Percentiles rank a stretch among this genome's conserved stretches.
phyloP scores from a whole-genome alignment of 805 yeast species.

The Candida vartiovaarae region DNA sequence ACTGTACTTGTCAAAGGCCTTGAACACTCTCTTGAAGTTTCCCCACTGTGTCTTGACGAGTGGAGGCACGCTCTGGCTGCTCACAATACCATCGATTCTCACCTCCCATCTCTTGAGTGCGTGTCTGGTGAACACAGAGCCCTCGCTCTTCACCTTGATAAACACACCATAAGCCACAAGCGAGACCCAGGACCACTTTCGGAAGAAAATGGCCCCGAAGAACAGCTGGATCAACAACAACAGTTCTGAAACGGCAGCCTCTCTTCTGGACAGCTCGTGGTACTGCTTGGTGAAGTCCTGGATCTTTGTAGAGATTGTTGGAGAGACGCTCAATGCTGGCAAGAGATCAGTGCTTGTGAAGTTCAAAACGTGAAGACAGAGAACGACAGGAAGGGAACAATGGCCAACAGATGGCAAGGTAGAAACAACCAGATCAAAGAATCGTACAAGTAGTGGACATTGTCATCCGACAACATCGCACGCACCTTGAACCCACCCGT shows the following conservation, averaged over 20 bases:
- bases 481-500: constrained; percentile 20
- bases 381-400: constrained; percentile 69
- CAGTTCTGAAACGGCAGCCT: constrained; percentile 56
- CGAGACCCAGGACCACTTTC: constrained; percentile 54
- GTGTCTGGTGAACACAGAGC: constrained; percentile 63
- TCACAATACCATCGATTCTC: constrained; percentile 48
- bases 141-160: constrained; percentile 72
- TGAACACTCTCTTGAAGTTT: constrained; percentile 31
- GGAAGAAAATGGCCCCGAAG: constrained; percentile 51
- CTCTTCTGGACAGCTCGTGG: constrained; percentile 51
- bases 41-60: constrained; percentile 43
- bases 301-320: constrained; percentile 25
- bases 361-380: constrained; percentile 75
- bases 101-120: constrained; percentile 66
- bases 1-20: constrained; percentile 13
- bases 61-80: constrained; percentile 48
- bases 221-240: constrained; percentile 34
- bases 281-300: constrained; percentile 41
- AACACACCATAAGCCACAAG: constrained; percentile 51
- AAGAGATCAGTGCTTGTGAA: constrained; percentile 59
- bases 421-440: constrained; percentile 48
- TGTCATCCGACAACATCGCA: constrained; percentile 50
- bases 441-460: constrained; percentile 60
- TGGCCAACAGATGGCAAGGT: constrained; percentile 50
- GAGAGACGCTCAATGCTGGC: constrained; percentile 42